These are phyloP conservation scores for Bipolaris zeicola DNA, from an alignment of 2,329 filamentous ascomycete species.

Conservation along the genomic window DNA sequence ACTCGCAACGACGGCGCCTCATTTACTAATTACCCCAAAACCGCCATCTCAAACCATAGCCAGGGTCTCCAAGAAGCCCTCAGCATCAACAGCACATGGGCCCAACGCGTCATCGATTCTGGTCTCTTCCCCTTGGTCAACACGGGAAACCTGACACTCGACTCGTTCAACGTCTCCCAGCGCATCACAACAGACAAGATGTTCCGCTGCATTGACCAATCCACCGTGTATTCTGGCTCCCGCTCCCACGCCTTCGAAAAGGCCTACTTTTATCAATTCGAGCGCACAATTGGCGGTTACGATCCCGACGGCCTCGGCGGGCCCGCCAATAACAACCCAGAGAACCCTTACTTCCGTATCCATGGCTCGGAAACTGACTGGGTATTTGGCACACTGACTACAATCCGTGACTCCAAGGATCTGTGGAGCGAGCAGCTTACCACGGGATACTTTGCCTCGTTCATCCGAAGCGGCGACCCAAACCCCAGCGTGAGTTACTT, in stretches of 20 bases:
- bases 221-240: slow-evolving; percentile 60
- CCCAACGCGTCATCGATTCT: slow-evolving; percentile 42
- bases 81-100: slow-evolving; percentile 52
- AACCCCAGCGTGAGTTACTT: slow-evolving; percentile 57
- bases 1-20: slow-evolving; percentile 62
- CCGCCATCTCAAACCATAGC: slow-evolving; percentile 49
- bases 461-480: slow-evolving; percentile 58
- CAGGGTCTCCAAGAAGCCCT: slow-evolving; percentile 55
- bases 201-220: slow-evolving; percentile 66
- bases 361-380: slow-evolving; percentile 61
- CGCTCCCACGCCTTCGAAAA: slow-evolving; percentile 53
- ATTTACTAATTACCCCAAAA: slow-evolving; percentile 57
- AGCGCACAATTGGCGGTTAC: slow-evolving; percentile 60
- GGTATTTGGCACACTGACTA: slow-evolving; percentile 59
- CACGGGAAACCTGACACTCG: slow-evolving; percentile 58
- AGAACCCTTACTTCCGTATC: slow-evolving; percentile 61
- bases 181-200: slow-evolving; percentile 63
- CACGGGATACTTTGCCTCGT: slow-evolving; percentile 57
- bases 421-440: slow-evolving; percentile 54
- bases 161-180: slow-evolving; percentile 62
- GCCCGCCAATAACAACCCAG: slow-evolving; percentile 56
- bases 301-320: slow-evolving; percentile 61
- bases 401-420: slow-evolving; percentile 59
- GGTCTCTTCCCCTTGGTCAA: slow-evolving; percentile 58
- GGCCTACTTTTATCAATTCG: slow-evolving; percentile 66